phyloP scores from a whole-genome alignment of 2,329 filamentous ascomycete species.

The Pseudogymnoascus pannorum region DNA sequence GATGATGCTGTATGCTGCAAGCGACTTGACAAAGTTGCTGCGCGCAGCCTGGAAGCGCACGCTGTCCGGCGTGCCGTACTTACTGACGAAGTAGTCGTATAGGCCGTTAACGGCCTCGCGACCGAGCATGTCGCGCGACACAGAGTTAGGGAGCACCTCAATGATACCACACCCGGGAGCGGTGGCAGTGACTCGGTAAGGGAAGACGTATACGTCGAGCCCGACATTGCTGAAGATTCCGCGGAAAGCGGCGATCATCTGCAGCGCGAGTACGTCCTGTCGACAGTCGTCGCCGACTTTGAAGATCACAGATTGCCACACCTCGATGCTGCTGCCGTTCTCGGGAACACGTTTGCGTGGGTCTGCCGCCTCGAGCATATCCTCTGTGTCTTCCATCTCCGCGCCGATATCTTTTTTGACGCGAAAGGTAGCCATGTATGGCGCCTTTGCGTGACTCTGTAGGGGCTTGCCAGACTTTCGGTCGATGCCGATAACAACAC shows the following conservation, averaged over 20 bases:
- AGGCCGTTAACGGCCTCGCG: constrained; percentile 96
- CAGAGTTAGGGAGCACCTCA: constrained; percentile 94
- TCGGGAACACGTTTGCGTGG: constrained; percentile 32
- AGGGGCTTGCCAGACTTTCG: constrained; percentile 95
- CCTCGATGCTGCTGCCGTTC: constrained; percentile 73
- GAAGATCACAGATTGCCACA: constrained; percentile 99
- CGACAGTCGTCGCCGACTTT: constrained; percentile 98
- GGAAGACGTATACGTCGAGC: constrained; percentile 93
- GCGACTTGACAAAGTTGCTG: constrained; percentile 97
- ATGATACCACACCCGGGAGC: constrained; percentile 97
- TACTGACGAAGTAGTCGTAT: constrained; percentile 96
- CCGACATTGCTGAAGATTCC: constrained; percentile 95
- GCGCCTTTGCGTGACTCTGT: constrained; percentile 96
- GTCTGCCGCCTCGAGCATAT: constrained; percentile 42
- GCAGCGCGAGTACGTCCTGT: constrained; percentile 90
- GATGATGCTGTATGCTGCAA: constrained; percentile 97
- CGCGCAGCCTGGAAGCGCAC: constrained; percentile 91
- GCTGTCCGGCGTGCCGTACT: constrained; percentile 94
- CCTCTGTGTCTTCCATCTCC: constrained; percentile 44
- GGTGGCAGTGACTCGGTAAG: constrained; percentile 94
- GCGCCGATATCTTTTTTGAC: constrained; percentile 69
- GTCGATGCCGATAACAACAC: constrained; percentile 95
- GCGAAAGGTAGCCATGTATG: constrained; percentile 98
- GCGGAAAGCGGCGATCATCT: constrained; percentile 96
- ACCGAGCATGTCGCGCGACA: constrained; percentile 96